A percentile compares a stretch with the other conserved stretches of the same genome.
These are phyloP conservation scores for Ceratocystis papillata DNA, from an alignment of 2,329 filamentous ascomycete species.

Conservation along the genomic window DNA sequence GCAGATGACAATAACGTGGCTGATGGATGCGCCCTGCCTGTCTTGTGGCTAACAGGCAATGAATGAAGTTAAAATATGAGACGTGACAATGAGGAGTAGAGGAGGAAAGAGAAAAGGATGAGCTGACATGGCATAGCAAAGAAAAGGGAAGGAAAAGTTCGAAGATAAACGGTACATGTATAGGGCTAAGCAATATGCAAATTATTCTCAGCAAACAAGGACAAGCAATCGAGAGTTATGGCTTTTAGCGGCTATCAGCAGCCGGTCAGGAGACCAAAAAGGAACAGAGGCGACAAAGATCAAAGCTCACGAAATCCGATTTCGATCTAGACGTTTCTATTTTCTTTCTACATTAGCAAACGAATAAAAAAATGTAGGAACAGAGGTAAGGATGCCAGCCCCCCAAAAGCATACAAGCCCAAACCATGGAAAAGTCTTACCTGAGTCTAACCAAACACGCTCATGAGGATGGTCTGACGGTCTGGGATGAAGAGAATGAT, in stretches of 20 bases:
- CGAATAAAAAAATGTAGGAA: background rate
- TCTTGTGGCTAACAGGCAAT: background rate
- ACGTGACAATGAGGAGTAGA: background rate
- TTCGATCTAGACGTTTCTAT: slow-evolving; percentile 9
- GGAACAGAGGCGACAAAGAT: background rate
- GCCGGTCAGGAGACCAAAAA: background rate
- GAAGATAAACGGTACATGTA: background rate
- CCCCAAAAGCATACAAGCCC: background rate
- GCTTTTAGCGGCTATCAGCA: background rate
- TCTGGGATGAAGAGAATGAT: background rate
- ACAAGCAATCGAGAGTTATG: background rate
- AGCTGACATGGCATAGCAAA: background rate
- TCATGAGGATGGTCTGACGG: background rate
- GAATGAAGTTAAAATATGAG: background rate
- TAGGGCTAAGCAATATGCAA: background rate
- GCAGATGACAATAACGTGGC: slow-evolving; percentile 2
- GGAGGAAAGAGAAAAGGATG: background rate
- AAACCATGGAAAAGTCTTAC: slow-evolving; percentile 1
- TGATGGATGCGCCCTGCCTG: background rate
- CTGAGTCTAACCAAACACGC: background rate
- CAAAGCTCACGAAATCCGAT: background rate
- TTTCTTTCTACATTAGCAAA: slow-evolving; percentile 1
- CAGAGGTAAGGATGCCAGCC: slow-evolving; percentile 2
- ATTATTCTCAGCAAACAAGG: background rate
- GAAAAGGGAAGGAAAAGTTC: background rate